A percentile compares a stretch with the other conserved stretches of the same genome.
Conservation (phyloP, 305 asterid genomes). For the Lippia alba region DNA sequence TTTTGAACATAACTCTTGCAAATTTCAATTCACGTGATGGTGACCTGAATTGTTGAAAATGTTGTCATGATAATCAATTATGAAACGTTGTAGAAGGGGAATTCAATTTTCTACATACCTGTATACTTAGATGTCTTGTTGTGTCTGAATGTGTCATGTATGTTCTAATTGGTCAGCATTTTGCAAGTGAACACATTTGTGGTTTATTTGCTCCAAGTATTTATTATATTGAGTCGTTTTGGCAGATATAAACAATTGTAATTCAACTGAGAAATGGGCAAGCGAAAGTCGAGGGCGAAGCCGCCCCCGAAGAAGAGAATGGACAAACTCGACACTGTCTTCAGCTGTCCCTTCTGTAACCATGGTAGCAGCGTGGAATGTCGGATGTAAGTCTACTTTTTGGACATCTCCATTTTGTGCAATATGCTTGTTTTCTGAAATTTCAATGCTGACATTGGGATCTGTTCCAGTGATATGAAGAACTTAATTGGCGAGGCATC, state of each 20-base stretch:
- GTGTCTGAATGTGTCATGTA: not conserved
- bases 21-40: not conserved
- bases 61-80: not conserved
- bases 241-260: not conserved
- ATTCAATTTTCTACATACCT: not conserved
- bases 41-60: not conserved
- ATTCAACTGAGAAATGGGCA: constrained; percentile 68
- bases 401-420: not conserved
- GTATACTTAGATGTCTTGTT: not conserved
- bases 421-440: not conserved
- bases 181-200: too few relatives aligned
- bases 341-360: constrained; percentile 95
- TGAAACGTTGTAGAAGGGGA: not conserved
- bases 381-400: constrained; percentile 58
- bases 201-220: not conserved
- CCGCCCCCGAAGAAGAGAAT: constrained; percentile 89
- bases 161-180: not conserved
- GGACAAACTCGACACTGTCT: constrained; percentile 96
- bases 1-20: not conserved
- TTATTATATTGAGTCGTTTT: not conserved
- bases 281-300: constrained; percentile 94
- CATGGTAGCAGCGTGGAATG: constrained; percentile 95
- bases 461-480: constrained; percentile 80
- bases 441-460: not conserved
- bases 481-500: constrained; percentile 82